Evolutionary conservation across 306 rosid genomes (phyloP), one percentile per base, ranked within the genome.

Genomic region (Trifolium subterraneum): DNA sequence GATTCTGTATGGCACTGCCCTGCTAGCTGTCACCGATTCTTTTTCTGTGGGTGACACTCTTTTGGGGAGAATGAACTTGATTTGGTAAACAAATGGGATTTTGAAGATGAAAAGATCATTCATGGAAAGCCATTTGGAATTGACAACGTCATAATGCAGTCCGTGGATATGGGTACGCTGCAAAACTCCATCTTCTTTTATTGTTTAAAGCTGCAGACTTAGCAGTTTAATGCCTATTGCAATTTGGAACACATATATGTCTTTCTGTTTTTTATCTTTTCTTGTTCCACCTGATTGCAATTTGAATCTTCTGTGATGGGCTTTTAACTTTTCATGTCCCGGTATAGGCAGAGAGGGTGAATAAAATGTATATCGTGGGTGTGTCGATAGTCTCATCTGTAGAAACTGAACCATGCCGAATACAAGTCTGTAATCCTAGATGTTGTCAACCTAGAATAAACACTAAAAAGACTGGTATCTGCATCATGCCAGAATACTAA

Each of bases 111-210:
- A 79, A 94, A 87, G 86, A 92, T 94, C 52, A 66, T 94, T 63
- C 99, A 92, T 81, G 99, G 99, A 77, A 91, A 82, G 76, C 98
- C 98, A 10, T 94, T 97, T 79, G 98, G 99, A 76, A 87, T 94
- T 64, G 97, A 92, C 90, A 94, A 94, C 33, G 6, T 29, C 33
- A 29, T 1, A 29, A 4, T 82, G 82, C 97, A 8, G 95, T 94
- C 18, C 86, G 96, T 88, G 59, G 93, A 75, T 94, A 90, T 36
- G 98, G 33, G 98, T 94, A 87, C 9, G 41, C 52, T 50, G n/a
- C 7, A 70, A 13, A 36, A 15, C 66, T 75, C 58, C 60, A 56
- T 69, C 47, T 25, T 47, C 25, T 74, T 42, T 14, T 66, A 10
- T 7, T 8, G 18, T 4, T 55, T 52, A 62, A 29, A 3, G 10